Conservation (phyloP, 164 flowering plant species). For the Annona cherimola region DNA sequence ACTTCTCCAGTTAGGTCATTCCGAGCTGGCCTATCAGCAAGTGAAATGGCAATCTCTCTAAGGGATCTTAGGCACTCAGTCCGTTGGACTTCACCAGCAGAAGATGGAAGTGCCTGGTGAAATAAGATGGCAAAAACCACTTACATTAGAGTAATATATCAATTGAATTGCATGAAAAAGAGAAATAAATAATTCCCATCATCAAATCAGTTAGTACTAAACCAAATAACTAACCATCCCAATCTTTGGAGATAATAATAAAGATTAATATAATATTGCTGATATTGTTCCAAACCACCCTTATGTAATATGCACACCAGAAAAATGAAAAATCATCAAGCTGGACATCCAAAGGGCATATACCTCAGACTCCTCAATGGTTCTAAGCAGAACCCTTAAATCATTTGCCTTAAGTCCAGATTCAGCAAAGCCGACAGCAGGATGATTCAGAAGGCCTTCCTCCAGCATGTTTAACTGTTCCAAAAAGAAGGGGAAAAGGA, state of each 20-base stretch:
- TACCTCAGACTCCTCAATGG: conserved; percentile 98
- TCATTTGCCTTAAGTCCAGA: conserved; percentile 75
- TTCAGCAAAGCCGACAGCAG: conserved; percentile 90
- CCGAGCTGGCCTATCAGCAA: conserved; percentile 96
- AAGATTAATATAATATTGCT: not conserved
- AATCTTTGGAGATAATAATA: not conserved
- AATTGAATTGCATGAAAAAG: not conserved
- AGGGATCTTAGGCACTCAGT: conserved; percentile 86
- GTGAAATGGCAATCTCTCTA: conserved; percentile 73
- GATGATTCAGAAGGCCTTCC: conserved; percentile 91
- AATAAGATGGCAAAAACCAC: not conserved
- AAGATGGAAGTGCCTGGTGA: conserved; percentile 65
- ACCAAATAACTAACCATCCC: not conserved
- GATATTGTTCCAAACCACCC: not conserved
- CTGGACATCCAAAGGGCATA: conserved; percentile 2
- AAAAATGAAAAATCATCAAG: not conserved
- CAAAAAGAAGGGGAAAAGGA: conserved; percentile 13
- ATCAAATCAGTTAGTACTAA: not conserved
- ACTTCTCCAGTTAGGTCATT: conserved; percentile 99
- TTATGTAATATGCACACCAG: not conserved
- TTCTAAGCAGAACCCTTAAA: conserved; percentile 61
- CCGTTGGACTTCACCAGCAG: conserved; percentile 78
- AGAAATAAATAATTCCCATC: not conserved
- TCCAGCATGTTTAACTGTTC: conserved; percentile 84
- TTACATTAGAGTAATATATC: not conserved